Evolutionary conservation across 164 flowering plant genomes (phyloP).

Genomic region (Vitis rupestris): DNA sequence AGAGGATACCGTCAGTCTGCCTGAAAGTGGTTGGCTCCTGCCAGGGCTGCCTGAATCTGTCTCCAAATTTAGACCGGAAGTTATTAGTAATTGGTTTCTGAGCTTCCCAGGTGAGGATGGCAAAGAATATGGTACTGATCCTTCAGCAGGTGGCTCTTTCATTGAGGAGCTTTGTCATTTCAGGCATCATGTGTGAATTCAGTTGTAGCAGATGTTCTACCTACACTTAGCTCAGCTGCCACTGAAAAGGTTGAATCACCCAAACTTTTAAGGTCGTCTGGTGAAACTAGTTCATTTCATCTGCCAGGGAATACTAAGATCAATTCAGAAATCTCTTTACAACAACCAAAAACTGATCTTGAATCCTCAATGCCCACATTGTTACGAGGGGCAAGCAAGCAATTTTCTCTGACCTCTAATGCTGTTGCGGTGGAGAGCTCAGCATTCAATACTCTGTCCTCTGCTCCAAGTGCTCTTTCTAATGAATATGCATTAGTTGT

Average conservation of each 20-base stretch:
- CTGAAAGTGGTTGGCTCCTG: constrained; percentile 19
- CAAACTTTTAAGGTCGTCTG: constrained; percentile 22
- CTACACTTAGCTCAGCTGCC: constrained; percentile 29
- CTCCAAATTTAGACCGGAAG: constrained; percentile 57
- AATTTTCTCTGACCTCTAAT: constrained; percentile 16
- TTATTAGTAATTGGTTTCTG: constrained; percentile 51
- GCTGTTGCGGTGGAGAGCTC: constrained; percentile 15
- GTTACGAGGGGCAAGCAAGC: constrained; percentile 20
- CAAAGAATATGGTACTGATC: constrained; percentile 9
- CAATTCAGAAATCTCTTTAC: constrained; percentile 17
- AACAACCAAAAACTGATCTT: constrained; percentile 29
- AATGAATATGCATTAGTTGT: constrained; percentile 30
- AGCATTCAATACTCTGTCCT: constrained; percentile 9
- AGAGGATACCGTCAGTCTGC: constrained; percentile 22
- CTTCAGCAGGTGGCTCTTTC: constrained; percentile 36
- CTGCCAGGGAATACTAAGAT: constrained; percentile 30
- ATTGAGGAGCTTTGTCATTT: constrained; percentile 45
- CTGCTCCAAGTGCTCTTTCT: constrained; percentile 18
- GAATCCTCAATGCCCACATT: constrained; percentile 20
- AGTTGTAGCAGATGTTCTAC: constrained; percentile 19
- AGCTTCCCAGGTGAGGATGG: constrained; percentile 24
- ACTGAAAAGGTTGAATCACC: constrained; percentile 40
- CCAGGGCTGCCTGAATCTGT: constrained; percentile 80
- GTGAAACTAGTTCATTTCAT: constrained; percentile 22
- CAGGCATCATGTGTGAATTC: constrained; percentile 25